Evolutionary conservation across 1,284 basidiomycete genomes (phyloP), one percentile per base, ranked within the genome.

Genomic region (Ceratobasidium sp.): DNA sequence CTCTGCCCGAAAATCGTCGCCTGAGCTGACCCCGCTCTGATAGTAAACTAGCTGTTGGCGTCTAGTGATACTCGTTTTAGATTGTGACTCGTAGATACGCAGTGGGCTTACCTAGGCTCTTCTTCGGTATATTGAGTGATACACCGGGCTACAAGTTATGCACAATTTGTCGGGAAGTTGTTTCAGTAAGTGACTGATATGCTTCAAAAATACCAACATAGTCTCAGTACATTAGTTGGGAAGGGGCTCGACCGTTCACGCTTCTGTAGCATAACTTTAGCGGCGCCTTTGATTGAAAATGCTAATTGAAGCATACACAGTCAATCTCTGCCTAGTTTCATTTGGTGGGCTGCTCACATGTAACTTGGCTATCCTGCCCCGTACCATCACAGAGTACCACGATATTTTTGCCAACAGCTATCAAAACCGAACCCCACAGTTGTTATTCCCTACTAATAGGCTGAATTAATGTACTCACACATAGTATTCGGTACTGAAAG

Each of bases 1-100:
- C 17, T 74, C 70, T 4, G 23, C 73, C 10, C 28, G 44, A 46
- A 77, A 62, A 38, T 78, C 65, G 23, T 50, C 64, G 33, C 44
- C 65, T 13, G 57, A 42, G 23, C 78, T 77, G 26, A 79, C 52
- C 13, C 78, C 78, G 23, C 74, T 78, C 52, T 79, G 78, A 52
- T 79, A 79, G 61, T 48, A 78, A 42, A 77, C 76, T 23, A 79
- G 42, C 48, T 79, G 78, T 40, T 54, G 52, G 1, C 66, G 66
- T 28, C 66, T 68, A 33, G 20, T 6, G 3, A 9, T 20, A 26
- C 12, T 4, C 10, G 33, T 28, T 40, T 28, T 5, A 50, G 28
- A 13, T 2, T 17, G 4, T 33, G 33, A 4, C 15, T 33, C 17
- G 10, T 20, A 50, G 17, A 17, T 9, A 33, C 13, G 20, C 46